phyloP scores from a whole-genome alignment of 164 flowering plant genomes.

The Vitis cinerea region DNA sequence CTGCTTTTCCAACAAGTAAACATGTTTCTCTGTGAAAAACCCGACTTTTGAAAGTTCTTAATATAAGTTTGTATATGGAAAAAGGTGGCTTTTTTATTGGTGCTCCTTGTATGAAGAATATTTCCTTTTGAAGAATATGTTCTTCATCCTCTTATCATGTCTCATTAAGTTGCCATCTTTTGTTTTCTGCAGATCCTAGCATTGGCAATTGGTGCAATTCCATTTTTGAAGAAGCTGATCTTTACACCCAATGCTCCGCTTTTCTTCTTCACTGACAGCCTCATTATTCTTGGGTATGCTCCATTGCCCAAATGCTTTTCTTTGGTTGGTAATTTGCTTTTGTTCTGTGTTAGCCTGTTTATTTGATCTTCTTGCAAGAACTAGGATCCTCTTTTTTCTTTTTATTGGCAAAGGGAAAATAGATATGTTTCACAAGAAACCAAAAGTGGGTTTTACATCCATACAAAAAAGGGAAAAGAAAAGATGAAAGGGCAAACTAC shows the following conservation, averaged over 20 bases:
- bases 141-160: not conserved
- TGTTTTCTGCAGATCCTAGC: constrained; percentile 72
- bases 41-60: too few species aligned
- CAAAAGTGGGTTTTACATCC: too few species aligned
- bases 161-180: not conserved
- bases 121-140: not conserved
- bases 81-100: not conserved
- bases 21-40: too few species aligned
- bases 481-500: too few species aligned
- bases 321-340: not conserved
- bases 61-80: not conserved
- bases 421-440: too few species aligned
- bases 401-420: too few species aligned
- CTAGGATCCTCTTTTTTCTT: too few species aligned
- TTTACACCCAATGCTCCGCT: constrained; percentile 89
- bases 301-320: not conserved
- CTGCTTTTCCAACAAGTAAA: too few species aligned
- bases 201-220: constrained; percentile 71
- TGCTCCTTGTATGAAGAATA: not conserved
- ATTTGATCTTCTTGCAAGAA: too few species aligned
- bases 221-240: constrained; percentile 66
- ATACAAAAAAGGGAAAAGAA: too few species aligned
- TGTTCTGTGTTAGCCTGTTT: not conserved
- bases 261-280: constrained; percentile 95
- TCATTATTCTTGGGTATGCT: constrained; percentile 92